Conservation (phyloP, 1,284 basidiomycete genomes). For the Ustilago hordei region DNA sequence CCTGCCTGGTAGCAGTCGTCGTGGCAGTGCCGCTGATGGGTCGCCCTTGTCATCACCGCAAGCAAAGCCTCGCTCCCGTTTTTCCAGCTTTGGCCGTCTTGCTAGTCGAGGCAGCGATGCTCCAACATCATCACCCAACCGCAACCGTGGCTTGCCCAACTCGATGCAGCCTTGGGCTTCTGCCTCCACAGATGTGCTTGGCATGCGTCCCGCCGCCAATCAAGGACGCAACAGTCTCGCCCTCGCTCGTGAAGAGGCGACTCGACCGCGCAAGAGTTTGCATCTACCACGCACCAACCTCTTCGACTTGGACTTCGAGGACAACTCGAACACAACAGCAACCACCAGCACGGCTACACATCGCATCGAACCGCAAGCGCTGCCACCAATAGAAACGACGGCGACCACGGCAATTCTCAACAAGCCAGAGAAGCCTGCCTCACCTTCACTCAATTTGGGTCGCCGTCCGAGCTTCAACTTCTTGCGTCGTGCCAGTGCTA, state of each 20-base stretch:
- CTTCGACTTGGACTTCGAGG: slow-evolving; percentile 22
- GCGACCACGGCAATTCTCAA: not conserved
- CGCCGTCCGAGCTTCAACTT: slow-evolving; percentile 44
- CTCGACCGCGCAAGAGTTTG: slow-evolving; percentile 36
- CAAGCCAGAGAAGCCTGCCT: slow-evolving; percentile 25
- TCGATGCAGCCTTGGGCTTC: slow-evolving; percentile 49
- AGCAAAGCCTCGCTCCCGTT: slow-evolving; percentile 28
- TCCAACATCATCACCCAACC: slow-evolving; percentile 5
- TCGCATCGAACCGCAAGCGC: slow-evolving; percentile 1
- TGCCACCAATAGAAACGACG: slow-evolving; percentile 19
- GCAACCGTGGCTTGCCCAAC: slow-evolving; percentile 20
- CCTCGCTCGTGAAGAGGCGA: slow-evolving; percentile 34
- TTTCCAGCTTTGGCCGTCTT: slow-evolving; percentile 29
- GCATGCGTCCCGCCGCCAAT: slow-evolving; percentile 7
- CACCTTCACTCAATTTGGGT: slow-evolving; percentile 23
- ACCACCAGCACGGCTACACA: slow-evolving; percentile 6
- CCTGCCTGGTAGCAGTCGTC: slow-evolving; percentile 31
- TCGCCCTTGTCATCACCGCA: slow-evolving; percentile 23
- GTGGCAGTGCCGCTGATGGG: slow-evolving; percentile 27
- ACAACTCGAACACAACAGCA: slow-evolving; percentile 5
- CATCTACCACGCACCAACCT: slow-evolving; percentile 30
- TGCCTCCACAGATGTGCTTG: slow-evolving; percentile 43
- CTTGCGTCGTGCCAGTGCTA: slow-evolving; percentile 33
- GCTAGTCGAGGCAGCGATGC: slow-evolving; percentile 17
- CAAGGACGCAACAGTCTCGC: slow-evolving; percentile 36